A percentile compares a stretch with the other conserved stretches of the same genome.
Evolutionary conservation across 73 alveolate genomes (phyloP).

Genomic region (Stentor coeruleus): DNA sequence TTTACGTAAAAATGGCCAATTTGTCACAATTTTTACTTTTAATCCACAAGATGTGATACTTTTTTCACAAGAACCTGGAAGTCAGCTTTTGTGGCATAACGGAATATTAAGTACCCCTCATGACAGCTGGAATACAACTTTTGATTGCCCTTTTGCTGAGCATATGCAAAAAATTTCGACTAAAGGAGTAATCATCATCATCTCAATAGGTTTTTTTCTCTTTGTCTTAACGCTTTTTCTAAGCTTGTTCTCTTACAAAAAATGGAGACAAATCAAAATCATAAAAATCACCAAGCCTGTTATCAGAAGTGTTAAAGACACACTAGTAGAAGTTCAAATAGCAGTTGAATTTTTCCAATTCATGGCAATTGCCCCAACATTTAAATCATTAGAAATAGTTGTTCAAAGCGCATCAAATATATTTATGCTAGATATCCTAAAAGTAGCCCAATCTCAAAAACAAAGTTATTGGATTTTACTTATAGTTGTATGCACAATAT

Average conservation of each 20-base stretch:
- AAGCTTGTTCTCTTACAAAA: conserved; percentile 4
- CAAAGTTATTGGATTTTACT: conserved; percentile 4
- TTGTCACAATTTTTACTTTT: background rate
- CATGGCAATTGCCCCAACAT: conserved; percentile 27
- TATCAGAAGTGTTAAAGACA: conserved; percentile 10
- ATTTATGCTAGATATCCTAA: conserved; percentile 17
- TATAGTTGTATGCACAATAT: background rate
- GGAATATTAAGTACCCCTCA: background rate
- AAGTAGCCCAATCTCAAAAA: conserved; percentile 7
- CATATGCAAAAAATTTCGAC: background rate
- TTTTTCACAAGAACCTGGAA: background rate
- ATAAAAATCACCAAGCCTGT: background rate
- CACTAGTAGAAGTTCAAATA: background rate
- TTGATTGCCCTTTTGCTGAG: conserved; percentile 28
- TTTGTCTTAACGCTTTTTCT: conserved; percentile 10
- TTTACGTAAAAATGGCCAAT: background rate
- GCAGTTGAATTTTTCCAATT: conserved; percentile 22
- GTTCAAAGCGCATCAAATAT: background rate
- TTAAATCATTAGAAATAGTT: background rate
- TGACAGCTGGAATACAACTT: conserved; percentile 5
- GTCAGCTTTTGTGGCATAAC: background rate
- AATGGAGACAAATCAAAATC: conserved; percentile 1
- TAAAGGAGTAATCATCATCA: background rate
- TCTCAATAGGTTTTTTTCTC: background rate
- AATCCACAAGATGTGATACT: background rate